Base-by-base conservation (phyloP, 2,329 filamentous ascomycete genomes). In the Penicillium sp. region DNA sequence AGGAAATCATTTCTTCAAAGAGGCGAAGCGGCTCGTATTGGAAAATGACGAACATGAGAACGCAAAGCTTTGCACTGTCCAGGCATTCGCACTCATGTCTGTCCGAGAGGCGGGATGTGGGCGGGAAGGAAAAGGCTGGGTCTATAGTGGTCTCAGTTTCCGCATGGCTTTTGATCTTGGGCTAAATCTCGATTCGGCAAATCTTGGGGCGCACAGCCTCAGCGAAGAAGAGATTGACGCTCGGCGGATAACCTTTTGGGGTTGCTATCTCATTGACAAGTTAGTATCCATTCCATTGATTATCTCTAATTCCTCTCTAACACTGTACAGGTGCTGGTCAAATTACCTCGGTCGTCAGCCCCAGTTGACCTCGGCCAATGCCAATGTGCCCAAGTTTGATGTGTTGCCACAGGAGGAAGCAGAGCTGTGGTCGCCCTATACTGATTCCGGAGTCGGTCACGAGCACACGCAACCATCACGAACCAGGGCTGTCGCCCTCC, bases 61-160 rank as follows among this genome's bases (percentile, higher is more conserved):
- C 58, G 88, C 93, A 2, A 82, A 83, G 45, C 74, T 97, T 48
- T 87, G 89, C 6, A 97, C 90, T 0, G 89, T 97, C 0, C 93
- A 98, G 70, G 93, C 93, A 0, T 73, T 97, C 48, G 90, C 89
- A 0, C 74, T 97, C 55, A 96, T 98, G 90, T 96, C 90, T 7
- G 91, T 97, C 0, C 79, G 93, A 53, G 93, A 98, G 72, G 93
- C 91, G 3, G 93, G 93, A 1, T 97, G 91, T 66, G 91, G 88
- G 0, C 80, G 91, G 37, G 93, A 97, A 70, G 88, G 88, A 34
- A 95, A 93, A 68, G 93, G 93, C 1, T 98, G 93, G 93, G 89
- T 96, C 3, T 97, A 97, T 68, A 95, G 88, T 61, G 91, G 93
- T 43, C 96, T 98, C 87, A 93, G 87, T 62, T 97, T 98, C 66